Evolutionary conservation across 345 rosid genomes (phyloP), one percentile per base, ranked within the genome.

Genomic region (Gossypium ekmanianum): DNA sequence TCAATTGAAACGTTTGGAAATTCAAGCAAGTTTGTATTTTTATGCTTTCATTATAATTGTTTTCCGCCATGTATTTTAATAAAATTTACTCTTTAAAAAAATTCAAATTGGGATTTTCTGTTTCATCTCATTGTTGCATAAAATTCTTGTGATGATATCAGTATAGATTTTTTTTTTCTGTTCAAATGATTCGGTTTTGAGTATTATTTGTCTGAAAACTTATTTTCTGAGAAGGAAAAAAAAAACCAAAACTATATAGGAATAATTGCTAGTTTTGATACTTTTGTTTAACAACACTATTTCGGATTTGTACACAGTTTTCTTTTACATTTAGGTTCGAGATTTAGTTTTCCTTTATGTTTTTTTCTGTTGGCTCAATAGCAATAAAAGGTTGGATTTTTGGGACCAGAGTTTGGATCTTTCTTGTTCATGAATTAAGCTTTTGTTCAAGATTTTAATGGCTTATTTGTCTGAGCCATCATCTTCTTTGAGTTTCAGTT

Each of bases 401-500:
- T 14, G 72, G 59, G 54, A 57, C 22, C 27, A 7, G 20, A 27
- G 71, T 57, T 81, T 63, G 44, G 59, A 74, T 22, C 34, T 27
- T 55, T 77, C 39, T 12, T 68, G 34, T 44, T 72, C 24, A 51
- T 8, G 70, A 61, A 29, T 51, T 63, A 26, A 71, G 24, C 16
- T 12, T 26, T 44, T 72, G 17, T 50, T 13, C 66, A 4, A 39
- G 62, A 58, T 54, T 24, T 41, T 1, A 77, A 94, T 94, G 98
- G 89, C 91, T 62, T 80, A 79, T 81, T 81, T 84, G 4, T 81
- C 82, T 9, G 98, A 94, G 84, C 93, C 88, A 75, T 91, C 98
- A 1, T 90, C 97, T 39, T 88, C 94, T 75, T 79, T 90, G 84
- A 94, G 96, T 79, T 90, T 88, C 70, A 83, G 88, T 72, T 89